Conservation (phyloP, 2,329 filamentous ascomycete genomes). For the Fusarium algeriense region DNA sequence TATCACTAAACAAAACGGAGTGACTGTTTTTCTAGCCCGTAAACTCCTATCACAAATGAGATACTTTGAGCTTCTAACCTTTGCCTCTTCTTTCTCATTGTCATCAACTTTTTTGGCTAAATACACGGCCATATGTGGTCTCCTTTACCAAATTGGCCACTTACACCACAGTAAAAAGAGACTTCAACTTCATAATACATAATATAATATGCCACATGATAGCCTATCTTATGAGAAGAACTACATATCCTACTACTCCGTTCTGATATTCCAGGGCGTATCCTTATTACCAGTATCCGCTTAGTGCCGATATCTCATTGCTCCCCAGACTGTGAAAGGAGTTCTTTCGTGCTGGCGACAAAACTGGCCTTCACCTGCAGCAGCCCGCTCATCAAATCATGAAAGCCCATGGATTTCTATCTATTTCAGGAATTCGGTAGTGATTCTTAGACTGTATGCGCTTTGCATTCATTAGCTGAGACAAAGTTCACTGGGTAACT, state of each 20-base stretch:
- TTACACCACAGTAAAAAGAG: neutral
- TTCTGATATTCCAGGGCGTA: neutral
- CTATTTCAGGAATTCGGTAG: neutral
- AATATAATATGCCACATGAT: neutral
- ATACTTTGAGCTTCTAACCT: too few relatives aligned
- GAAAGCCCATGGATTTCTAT: too few relatives aligned
- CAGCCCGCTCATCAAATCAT: neutral
- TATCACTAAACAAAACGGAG: too few relatives aligned
- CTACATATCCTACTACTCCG: too few relatives aligned
- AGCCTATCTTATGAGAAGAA: neutral
- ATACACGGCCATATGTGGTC: neutral
- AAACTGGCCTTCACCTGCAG: neutral
- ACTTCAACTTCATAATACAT: neutral
- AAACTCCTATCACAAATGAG: too few relatives aligned
- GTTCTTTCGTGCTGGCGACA: neutral
- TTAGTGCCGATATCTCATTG: too few relatives aligned
- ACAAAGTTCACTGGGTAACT: neutral
- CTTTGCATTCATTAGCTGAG: neutral
- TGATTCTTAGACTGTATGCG: neutral
- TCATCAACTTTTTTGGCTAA: too few relatives aligned
- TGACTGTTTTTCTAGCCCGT: too few relatives aligned
- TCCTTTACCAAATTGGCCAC: neutral
- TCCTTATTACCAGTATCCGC: neutral
- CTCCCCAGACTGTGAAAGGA: neutral
- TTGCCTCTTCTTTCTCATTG: too few relatives aligned